Evolutionary conservation across 257 asterid species (phyloP).

Genomic region (Penstemon davidsonii): DNA sequence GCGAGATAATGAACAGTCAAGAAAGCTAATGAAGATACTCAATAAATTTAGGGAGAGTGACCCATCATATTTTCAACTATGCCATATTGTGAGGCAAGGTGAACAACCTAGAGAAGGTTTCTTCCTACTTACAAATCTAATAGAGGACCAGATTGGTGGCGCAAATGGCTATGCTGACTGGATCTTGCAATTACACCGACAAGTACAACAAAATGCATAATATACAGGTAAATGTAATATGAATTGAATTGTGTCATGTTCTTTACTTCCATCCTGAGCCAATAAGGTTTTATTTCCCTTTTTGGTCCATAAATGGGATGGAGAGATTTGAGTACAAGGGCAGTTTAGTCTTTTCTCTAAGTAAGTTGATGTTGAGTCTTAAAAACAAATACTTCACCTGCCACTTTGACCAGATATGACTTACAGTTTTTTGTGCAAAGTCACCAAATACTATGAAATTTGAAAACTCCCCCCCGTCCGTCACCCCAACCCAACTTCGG

Average conservation of each 20-base stretch:
- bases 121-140: constrained; percentile 54
- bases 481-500: not conserved
- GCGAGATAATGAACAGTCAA: constrained; percentile 57
- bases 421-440: not conserved
- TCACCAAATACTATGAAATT: not conserved
- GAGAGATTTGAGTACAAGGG: not conserved
- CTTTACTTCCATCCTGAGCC: not conserved
- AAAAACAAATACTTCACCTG: too few relatives aligned
- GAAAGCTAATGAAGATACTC: constrained; percentile 56
- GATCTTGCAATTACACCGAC: constrained; percentile 69
- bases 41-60: constrained; percentile 54
- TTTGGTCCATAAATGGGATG: not conserved
- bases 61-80: constrained; percentile 60
- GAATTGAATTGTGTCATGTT: not conserved
- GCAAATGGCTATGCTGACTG: constrained; percentile 71
- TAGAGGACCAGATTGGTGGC: constrained; percentile 71
- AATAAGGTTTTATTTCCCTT: not conserved
- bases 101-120: constrained; percentile 79
- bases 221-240: constrained; percentile 38
- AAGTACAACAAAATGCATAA: constrained; percentile 73
- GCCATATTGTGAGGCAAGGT: constrained; percentile 81
- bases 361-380: too few relatives aligned
- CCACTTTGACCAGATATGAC: not conserved
- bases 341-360: too few relatives aligned
- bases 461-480: not conserved